Base-by-base conservation (phyloP, 805 yeast species). In the Cyberlindnera suaveolens region DNA sequence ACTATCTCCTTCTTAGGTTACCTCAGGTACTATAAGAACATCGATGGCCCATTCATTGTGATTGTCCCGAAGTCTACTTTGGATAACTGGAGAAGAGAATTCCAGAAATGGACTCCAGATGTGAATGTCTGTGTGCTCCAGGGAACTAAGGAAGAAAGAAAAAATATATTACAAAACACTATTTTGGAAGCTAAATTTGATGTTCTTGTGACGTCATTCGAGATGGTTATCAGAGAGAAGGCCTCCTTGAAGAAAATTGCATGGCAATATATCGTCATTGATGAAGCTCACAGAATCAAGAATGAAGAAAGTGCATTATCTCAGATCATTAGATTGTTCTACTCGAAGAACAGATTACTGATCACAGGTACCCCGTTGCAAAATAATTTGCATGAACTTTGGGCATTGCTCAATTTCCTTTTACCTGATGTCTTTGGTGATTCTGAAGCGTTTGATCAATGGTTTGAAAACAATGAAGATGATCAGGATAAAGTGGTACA, bases 291-390 rank as follows among this genome's bases (percentile, higher is more conserved):
- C 63, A 78, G 98, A 61, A 91, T 91, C 61, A 91, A 91, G 60
- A 93, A 93, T 61, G 98, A 93, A 59, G 95, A 87, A 57, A 82
- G 95, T 51, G 82, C 93, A 32, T 70, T 91, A 40, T 88, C 97
- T 2, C 97, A 91, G 63, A 90, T 93, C 50, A 90, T 93, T 46
- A 77, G 98, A 50, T 64, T 89, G 20, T 89, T 91, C 60, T 85
- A 85, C 60, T 87, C 96, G 15, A 78, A 81, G 45, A 87, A 87
- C 61, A 71, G 99, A 47, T 66, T 91, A 36, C 68, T 91, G 45
- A 89, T 91, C 47, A 91, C 99, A 0, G 99, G 99, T 51, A 91
- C 99, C 0, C 99, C 99, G 0, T 66, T 91, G 41, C 99, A 91
- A 58, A 91, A 91, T 61, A 93, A 93, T 51, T 67, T 91, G 43